Evolutionary conservation across 2,329 filamentous ascomycete species (phyloP).

Genomic region (Stagonosporopsis tanaceti): DNA sequence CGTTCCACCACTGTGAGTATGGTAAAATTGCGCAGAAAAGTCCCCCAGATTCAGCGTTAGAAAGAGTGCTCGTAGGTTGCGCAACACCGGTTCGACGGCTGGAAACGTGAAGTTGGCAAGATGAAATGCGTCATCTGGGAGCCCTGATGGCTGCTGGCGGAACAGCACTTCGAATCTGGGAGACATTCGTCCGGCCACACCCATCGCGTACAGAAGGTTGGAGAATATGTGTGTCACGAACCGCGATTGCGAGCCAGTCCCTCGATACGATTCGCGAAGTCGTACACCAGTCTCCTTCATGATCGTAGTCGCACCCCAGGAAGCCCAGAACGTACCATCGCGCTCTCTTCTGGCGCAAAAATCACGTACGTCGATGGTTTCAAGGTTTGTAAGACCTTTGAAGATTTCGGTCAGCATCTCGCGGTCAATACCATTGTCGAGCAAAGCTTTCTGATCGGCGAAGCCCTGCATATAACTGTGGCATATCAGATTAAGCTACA

Average conservation of each 20-base stretch:
- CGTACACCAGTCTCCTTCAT: constrained; percentile 45
- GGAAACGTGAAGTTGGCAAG: constrained; percentile 53
- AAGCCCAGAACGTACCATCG: constrained; percentile 62
- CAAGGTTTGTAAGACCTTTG: constrained; percentile 61
- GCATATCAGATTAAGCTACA: background rate
- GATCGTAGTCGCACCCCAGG: constrained; percentile 61
- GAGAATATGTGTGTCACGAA: constrained; percentile 31
- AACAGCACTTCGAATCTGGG: constrained; percentile 60
- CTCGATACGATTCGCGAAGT: constrained; percentile 22
- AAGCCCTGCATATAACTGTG: constrained; percentile 29
- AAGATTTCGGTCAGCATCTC: constrained; percentile 67
- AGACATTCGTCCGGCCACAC: constrained; percentile 46
- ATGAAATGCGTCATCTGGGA: constrained; percentile 53
- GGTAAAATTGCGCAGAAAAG: constrained; percentile 1
- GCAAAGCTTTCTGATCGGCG: constrained; percentile 37
- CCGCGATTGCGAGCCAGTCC: constrained; percentile 11
- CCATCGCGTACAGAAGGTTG: constrained; percentile 32
- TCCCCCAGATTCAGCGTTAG: constrained; percentile 43
- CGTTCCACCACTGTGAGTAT: constrained; percentile 25
- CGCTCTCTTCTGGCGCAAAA: constrained; percentile 63
- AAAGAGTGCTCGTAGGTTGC: constrained; percentile 57
- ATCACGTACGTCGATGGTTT: constrained; percentile 67
- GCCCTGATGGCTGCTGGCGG: constrained; percentile 44
- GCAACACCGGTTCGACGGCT: constrained; percentile 53
- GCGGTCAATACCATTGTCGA: constrained; percentile 57